phyloP scores from a whole-genome alignment of 805 yeast genomes.

The Ascoidea asiatica region DNA sequence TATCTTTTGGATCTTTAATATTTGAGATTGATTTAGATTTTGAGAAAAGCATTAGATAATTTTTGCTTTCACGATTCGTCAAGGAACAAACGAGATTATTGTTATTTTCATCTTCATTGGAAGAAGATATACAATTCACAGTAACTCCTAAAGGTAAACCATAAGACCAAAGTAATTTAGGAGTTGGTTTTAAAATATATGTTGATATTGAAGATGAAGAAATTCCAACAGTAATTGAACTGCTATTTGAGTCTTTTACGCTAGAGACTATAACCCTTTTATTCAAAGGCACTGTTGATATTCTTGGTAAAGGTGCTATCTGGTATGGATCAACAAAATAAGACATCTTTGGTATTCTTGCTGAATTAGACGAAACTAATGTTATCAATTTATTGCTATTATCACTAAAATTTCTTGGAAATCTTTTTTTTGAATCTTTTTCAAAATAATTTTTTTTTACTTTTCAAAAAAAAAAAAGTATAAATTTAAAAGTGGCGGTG shows the following conservation, averaged over 20 bases:
- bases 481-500: too few relatives aligned
- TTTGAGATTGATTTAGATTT: background rate
- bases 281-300: background rate
- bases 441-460: too few relatives aligned
- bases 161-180: slow-evolving; percentile 37
- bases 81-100: slow-evolving; percentile 2
- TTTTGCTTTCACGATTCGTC: background rate
- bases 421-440: too few relatives aligned
- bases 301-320: background rate
- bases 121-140: slow-evolving; percentile 18
- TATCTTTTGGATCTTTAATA: background rate
- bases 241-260: background rate
- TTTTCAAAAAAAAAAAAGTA: too few relatives aligned
- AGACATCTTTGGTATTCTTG: background rate
- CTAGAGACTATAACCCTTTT: background rate
- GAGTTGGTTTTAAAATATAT: slow-evolving; percentile 35
- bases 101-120: slow-evolving; percentile 1
- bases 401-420: too few relatives aligned
- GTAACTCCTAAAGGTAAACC: slow-evolving; percentile 31
- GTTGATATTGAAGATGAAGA: slow-evolving; percentile 8
- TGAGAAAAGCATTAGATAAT: background rate
- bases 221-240: slow-evolving; percentile 5
- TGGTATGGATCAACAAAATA: background rate
- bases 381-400: too few relatives aligned
- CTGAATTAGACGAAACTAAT: too few relatives aligned